phyloP scores from a whole-genome alignment of 371 early-diverging fungal genomes.

The Syncephalastrum racemosum region DNA sequence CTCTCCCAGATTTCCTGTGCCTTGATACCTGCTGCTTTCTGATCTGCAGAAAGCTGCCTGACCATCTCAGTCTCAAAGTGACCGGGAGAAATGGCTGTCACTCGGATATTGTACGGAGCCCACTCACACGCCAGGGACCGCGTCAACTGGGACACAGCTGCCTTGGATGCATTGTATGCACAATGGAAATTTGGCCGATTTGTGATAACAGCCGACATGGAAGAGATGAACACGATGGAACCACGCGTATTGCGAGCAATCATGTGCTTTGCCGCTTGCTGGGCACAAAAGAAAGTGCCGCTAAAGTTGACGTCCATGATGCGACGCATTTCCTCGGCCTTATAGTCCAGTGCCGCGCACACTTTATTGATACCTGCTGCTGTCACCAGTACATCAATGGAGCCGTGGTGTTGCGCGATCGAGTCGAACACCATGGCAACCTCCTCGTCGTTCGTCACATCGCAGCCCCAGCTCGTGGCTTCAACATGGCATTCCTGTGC shows the following conservation, averaged over 20 bases:
- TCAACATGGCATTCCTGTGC: constrained; percentile 19
- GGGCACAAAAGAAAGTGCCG: constrained; percentile 34
- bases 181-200: constrained; percentile 40
- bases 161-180: constrained; percentile 48
- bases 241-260: constrained; percentile 13
- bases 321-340: constrained; percentile 21
- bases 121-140: constrained; percentile 45
- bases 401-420: constrained; percentile 16
- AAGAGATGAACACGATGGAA: constrained; percentile 39
- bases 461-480: constrained; percentile 31
- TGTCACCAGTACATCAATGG: constrained; percentile 28
- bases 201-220: constrained; percentile 43
- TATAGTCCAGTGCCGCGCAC: constrained; percentile 27
- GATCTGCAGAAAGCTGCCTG: constrained; percentile 23
- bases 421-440: constrained; percentile 21
- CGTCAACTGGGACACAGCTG: constrained; percentile 40
- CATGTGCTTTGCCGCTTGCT: constrained; percentile 38
- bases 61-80: constrained; percentile 45
- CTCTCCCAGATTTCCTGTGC: constrained; percentile 33
- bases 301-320: constrained; percentile 35
- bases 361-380: constrained; percentile 29
- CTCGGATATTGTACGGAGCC: constrained; percentile 47
- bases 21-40: constrained; percentile 26
- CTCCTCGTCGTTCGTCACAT: constrained; percentile 27
- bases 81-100: constrained; percentile 38